Conservation (phyloP, 1,139 yeast genomes). For the Hanseniaspora sp. region DNA sequence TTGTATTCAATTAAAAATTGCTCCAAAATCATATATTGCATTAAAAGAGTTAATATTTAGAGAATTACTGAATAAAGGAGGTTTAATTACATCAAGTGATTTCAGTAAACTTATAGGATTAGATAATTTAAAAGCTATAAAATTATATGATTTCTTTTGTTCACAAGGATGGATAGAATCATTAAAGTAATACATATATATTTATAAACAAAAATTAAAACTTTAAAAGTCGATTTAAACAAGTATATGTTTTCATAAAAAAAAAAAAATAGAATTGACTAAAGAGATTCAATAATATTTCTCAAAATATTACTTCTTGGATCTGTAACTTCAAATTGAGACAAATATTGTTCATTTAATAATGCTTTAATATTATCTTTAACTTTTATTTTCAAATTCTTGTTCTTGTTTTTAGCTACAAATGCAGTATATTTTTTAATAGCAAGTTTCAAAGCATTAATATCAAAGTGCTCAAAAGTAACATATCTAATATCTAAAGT, state of each 20-base stretch:
- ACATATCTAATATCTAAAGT: slow-evolving; percentile 56
- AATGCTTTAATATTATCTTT: slow-evolving; percentile 38
- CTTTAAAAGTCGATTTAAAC: too few relatives aligned
- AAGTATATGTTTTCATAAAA: too few relatives aligned
- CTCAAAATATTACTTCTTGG: slow-evolving; percentile 30
- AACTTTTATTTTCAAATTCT: slow-evolving; percentile 35
- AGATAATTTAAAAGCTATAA: slow-evolving; percentile 75
- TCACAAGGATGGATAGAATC: slow-evolving; percentile 69
- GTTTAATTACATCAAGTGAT: slow-evolving; percentile 66
- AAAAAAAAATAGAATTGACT: too few relatives aligned
- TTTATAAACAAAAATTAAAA: too few relatives aligned
- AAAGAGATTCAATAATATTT: slow-evolving; percentile 25
- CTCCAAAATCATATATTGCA: slow-evolving; percentile 89
- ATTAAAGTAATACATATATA: not conserved
- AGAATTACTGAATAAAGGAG: slow-evolving; percentile 77
- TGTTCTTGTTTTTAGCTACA: slow-evolving; percentile 37
- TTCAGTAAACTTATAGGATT: slow-evolving; percentile 74
- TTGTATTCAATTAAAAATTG: slow-evolving; percentile 70
- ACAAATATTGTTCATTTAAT: slow-evolving; percentile 31
- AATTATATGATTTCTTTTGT: slow-evolving; percentile 83
- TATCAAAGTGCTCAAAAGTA: slow-evolving; percentile 27
- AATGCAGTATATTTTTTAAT: slow-evolving; percentile 58
- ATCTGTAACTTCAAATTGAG: slow-evolving; percentile 24
- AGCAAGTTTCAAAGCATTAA: slow-evolving; percentile 52
- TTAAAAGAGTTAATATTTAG: slow-evolving; percentile 85